phyloP scores from a whole-genome alignment of 2,329 filamentous ascomycete species.

The Diaporthe longicolla region DNA sequence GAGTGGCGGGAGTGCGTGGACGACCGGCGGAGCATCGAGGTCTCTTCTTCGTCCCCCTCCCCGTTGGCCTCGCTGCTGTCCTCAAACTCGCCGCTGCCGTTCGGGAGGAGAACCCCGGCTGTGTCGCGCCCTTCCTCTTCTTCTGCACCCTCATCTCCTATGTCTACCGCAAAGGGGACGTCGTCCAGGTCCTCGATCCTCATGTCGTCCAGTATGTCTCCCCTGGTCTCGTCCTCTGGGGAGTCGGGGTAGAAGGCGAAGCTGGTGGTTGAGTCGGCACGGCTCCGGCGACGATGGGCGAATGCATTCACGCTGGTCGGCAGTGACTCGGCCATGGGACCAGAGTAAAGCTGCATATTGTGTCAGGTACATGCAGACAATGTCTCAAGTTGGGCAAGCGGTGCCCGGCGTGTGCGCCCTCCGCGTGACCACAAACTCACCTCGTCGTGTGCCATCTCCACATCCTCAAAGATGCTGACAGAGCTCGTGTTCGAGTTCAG shows the following conservation, averaged over 20 bases:
- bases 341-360: conserved; percentile 78
- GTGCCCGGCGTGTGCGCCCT: neutral
- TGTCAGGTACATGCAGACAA: neutral
- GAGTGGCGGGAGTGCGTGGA: conserved; percentile 72
- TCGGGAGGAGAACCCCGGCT: conserved; percentile 43
- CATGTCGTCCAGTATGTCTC: conserved; percentile 44
- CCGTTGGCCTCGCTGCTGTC: conserved; percentile 57
- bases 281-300: conserved; percentile 79
- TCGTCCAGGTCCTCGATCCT: conserved; percentile 56
- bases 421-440: conserved; percentile 59
- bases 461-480: conserved; percentile 89
- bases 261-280: conserved; percentile 88
- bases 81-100: conserved; percentile 58
- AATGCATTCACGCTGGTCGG: conserved; percentile 95
- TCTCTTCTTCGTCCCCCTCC: conserved; percentile 56
- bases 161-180: conserved; percentile 56
- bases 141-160: conserved; percentile 51
- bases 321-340: conserved; percentile 95
- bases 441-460: conserved; percentile 99
- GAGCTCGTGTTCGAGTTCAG: conserved; percentile 79
- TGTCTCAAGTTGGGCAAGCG: conserved; percentile 4
- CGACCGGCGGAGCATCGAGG: conserved; percentile 68
- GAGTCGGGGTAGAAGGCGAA: conserved; percentile 91
- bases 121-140: conserved; percentile 1
- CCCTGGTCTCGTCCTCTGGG: conserved; percentile 54